phyloP scores from a whole-genome alignment of 2,329 filamentous ascomycete species.

The Penicillium sp. region DNA sequence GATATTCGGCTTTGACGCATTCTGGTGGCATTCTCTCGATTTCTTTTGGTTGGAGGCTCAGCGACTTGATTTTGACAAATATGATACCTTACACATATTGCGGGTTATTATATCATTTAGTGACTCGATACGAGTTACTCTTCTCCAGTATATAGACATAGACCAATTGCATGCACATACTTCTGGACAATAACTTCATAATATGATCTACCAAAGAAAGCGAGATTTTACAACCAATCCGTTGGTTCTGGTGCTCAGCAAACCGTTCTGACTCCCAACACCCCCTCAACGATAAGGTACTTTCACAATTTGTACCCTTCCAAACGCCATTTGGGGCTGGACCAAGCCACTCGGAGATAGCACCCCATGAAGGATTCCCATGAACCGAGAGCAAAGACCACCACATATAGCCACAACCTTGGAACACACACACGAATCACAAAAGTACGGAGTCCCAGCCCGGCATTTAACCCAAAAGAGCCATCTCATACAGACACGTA shows the following conservation, averaged over 20 bases:
- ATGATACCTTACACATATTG: constrained; percentile 18
- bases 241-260: background rate
- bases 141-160: background rate
- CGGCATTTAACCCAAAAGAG: background rate
- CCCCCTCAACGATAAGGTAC: background rate
- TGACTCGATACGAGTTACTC: background rate
- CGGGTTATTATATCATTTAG: background rate
- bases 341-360: constrained; percentile 3
- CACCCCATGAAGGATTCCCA: background rate
- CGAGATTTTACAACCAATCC: background rate
- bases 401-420: background rate
- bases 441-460: constrained; percentile 1
- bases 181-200: background rate
- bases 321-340: background rate
- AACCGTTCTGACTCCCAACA: background rate
- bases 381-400: background rate
- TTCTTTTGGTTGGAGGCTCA: constrained; percentile 7
- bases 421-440: background rate
- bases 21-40: background rate
- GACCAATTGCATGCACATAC: background rate
- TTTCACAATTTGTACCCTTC: background rate
- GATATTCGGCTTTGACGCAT: constrained; percentile 7
- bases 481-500: constrained; percentile 7
- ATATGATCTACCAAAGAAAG: background rate
- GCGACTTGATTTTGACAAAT: constrained; percentile 13